Evolutionary conservation across 2,329 filamentous ascomycete genomes (phyloP).

Genomic region (Raffaelea ambrosiae): DNA sequence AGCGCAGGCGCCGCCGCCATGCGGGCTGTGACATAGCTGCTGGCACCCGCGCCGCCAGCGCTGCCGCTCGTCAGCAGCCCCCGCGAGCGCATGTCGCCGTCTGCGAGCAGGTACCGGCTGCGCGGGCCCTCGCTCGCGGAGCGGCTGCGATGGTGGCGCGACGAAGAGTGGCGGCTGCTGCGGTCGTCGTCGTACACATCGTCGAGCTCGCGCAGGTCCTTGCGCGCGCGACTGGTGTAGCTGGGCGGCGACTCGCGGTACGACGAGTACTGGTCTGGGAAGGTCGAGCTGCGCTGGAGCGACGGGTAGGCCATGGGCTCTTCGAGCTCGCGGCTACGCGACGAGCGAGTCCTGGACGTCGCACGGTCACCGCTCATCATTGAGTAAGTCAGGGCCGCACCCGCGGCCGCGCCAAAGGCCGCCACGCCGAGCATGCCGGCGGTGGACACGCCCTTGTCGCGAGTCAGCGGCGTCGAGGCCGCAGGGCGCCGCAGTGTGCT

Average conservation of each 20-base stretch:
- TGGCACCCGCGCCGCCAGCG: no score
- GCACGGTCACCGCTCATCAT: constrained; percentile 37
- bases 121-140: background rate
- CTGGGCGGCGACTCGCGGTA: background rate
- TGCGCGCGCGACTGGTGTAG: background rate
- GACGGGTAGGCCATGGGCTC: constrained; percentile 26
- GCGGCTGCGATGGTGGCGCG: background rate
- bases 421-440: constrained; percentile 51
- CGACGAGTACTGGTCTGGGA: constrained; percentile 26
- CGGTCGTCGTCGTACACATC: background rate
- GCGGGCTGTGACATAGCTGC: constrained; percentile 30
- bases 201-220: background rate
- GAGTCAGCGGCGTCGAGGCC: constrained; percentile 12
- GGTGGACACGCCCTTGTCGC: constrained; percentile 36
- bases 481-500: constrained; percentile 8
- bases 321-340: constrained; percentile 26
- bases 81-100: no score
- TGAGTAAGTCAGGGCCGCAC: constrained; percentile 65
- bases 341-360: constrained; percentile 18
- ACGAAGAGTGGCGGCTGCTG: background rate
- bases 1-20: constrained; percentile 17
- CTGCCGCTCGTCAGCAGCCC: no score
- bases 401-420: constrained; percentile 59
- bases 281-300: constrained; percentile 37
- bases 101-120: background rate